Base-by-base conservation (phyloP, 1,139 yeast genomes). In the Blastobotrys malaysiensis region DNA sequence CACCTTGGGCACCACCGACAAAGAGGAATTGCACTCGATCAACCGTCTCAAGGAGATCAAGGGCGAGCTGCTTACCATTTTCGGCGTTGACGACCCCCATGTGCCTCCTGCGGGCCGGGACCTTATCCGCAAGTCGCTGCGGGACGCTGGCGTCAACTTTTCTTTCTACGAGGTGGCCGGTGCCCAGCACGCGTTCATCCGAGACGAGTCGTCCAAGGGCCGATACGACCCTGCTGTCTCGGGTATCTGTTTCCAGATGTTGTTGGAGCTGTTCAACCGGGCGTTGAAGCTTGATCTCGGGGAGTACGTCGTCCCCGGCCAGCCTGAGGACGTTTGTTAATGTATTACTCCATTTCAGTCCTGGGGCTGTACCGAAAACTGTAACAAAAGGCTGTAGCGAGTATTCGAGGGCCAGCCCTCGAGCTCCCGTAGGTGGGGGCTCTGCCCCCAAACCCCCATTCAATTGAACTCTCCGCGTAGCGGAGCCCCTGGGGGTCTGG, bases 21-120 rank as follows among this genome's bases (percentile, higher is more conserved):
- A 82, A 54, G 89, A 83, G 62, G 86, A 50, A 1, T 52, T 57
- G 14, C 65, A 86, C 64, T 80, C 93, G 0, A 74, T 87, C 62
- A 75, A 70, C 19, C 75, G 90, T 51, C 75, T 82, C 51, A 70
- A 69, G 7, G 68, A 65, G 39, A 61, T 65, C 49, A 55, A 59
- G 44, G 65, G 63, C 55, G 95, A 87, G 66, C 65, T 83, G 55
- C 73, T 85, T 48, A 73, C 85, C 74, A 83, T 86, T 52, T 86
- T 86, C 69, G 95, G 95, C 20, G 84, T 89, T 50, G 77, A 83
- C 65, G 95, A 87, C 65, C 83, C 84, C 56, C 95, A 87, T 65
- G 95, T 87, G 16, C 89, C 95, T 0, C 82, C 86, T 46, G 86
- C 76, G 58, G 95, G 95, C 1, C 75, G 95, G 59, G 91, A 85